Percentiles rank a stretch among this genome's conserved stretches.
These are phyloP conservation scores for Dioscorea alata DNA, from an alignment of 106 monocot species.

Conservation along the genomic window DNA sequence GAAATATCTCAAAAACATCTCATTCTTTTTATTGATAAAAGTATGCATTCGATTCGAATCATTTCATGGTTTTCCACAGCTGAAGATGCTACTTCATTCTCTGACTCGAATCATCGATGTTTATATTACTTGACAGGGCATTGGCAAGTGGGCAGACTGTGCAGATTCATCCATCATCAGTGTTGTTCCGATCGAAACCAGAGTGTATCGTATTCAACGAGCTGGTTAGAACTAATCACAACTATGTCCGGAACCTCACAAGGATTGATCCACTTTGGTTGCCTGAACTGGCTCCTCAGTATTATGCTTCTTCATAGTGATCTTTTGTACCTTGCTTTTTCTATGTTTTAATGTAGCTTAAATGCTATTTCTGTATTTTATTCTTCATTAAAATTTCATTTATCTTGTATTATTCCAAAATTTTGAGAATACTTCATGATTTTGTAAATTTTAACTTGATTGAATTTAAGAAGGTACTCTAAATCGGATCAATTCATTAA, in stretches of 20 bases:
- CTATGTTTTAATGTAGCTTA: too few species aligned
- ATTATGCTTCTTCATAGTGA: slow-evolving; percentile 25
- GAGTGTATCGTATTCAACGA: slow-evolving; percentile 89
- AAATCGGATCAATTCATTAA: too few species aligned
- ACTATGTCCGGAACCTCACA: slow-evolving; percentile 70
- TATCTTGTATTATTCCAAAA: too few species aligned
- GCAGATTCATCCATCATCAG: slow-evolving; percentile 93
- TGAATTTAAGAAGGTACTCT: too few species aligned
- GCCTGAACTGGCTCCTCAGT: slow-evolving; percentile 79
- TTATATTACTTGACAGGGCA: slow-evolving; percentile 38
- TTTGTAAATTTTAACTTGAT: too few species aligned
- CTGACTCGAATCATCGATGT: too few species aligned
- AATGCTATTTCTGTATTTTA: too few species aligned
- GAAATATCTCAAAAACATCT: background rate
- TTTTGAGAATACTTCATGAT: too few species aligned
- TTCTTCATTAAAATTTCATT: too few species aligned
- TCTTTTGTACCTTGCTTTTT: background rate
- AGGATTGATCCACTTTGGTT: slow-evolving; percentile 81
- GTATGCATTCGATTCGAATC: background rate
- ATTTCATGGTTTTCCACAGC: too few species aligned
- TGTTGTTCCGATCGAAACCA: slow-evolving; percentile 55
- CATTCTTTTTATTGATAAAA: background rate
- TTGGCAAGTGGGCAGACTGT: slow-evolving; percentile 58
- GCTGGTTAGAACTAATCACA: slow-evolving; percentile 69
- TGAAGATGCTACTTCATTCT: too few species aligned